Conservation (phyloP, 2,329 filamentous ascomycete species). For the Hypoxylon rubiginosum region DNA sequence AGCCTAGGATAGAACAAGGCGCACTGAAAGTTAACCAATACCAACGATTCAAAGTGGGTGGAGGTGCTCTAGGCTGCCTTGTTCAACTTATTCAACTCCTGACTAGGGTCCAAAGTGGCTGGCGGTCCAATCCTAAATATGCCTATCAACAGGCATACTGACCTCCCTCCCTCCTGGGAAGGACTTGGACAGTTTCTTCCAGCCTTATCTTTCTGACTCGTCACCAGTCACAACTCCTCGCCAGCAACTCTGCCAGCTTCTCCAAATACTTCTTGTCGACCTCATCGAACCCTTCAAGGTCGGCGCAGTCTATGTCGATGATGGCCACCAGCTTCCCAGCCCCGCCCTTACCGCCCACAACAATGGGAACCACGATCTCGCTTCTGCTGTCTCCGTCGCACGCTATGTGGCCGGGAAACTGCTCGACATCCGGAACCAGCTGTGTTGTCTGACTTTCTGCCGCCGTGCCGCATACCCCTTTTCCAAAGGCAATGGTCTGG, state of each 20-base stretch:
- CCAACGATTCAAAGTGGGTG: too few species aligned
- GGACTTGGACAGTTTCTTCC: background rate
- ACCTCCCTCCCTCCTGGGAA: too few species aligned
- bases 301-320: slow-evolving; percentile 84
- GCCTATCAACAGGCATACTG: too few species aligned
- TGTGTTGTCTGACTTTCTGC: slow-evolving; percentile 73
- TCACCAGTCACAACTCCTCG: slow-evolving; percentile 75
- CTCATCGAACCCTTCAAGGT: slow-evolving; percentile 74
- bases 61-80: too few species aligned
- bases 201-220: background rate
- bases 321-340: slow-evolving; percentile 73
- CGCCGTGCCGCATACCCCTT: slow-evolving; percentile 81
- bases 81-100: too few species aligned
- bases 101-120: too few species aligned
- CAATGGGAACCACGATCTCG: slow-evolving; percentile 84
- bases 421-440: slow-evolving; percentile 77
- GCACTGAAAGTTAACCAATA: too few species aligned
- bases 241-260: slow-evolving; percentile 72
- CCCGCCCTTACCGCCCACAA: slow-evolving; percentile 53
- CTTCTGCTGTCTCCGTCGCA: slow-evolving; percentile 82
- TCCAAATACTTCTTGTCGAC: slow-evolving; percentile 77
- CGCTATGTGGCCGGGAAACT: slow-evolving; percentile 84
- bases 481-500: slow-evolving; percentile 79
- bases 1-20: too few species aligned
- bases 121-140: too few species aligned